Percentiles rank a stretch among this genome's conserved stretches.
Evolutionary conservation across 805 yeast genomes (phyloP).

Genomic region (Wickerhamomyces strasburgensis): DNA sequence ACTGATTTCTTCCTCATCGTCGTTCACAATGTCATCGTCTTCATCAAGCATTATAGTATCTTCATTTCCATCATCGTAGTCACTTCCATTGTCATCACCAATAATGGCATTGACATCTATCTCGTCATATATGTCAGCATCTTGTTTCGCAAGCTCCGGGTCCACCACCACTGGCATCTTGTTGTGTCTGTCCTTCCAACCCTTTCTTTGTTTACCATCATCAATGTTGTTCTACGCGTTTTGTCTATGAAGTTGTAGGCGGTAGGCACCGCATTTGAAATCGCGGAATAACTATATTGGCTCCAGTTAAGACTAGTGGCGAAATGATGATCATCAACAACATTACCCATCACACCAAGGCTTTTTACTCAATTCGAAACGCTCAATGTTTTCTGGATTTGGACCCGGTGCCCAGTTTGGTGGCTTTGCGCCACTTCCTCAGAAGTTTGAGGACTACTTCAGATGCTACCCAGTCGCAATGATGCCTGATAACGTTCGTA

Average conservation of each 20-base stretch:
- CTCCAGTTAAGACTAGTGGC: not conserved
- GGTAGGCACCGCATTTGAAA: too few species aligned
- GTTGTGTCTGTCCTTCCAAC: constrained; percentile 3
- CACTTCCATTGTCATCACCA: constrained; percentile 15
- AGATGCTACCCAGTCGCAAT: constrained; percentile 87
- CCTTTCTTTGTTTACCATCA: constrained; percentile 1
- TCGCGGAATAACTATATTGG: too few species aligned
- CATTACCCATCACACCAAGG: not conserved
- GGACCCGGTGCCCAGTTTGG: constrained; percentile 26
- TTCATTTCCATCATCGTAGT: constrained; percentile 12
- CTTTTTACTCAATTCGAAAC: too few species aligned
- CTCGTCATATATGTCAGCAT: constrained; percentile 19
- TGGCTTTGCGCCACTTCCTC: constrained; percentile 31
- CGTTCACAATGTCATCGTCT: constrained; percentile 12
- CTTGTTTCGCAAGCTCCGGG: constrained; percentile 1
- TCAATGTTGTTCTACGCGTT: not conserved
- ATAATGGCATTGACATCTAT: constrained; percentile 29
- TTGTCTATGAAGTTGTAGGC: too few species aligned
- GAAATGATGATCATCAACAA: too few species aligned
- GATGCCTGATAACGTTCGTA: constrained; percentile 67
- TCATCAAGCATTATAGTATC: constrained; percentile 14
- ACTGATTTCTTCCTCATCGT: constrained; percentile 13
- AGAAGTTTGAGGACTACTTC: constrained; percentile 75
- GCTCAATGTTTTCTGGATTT: constrained; percentile 37
- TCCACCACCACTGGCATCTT: constrained; percentile 9